Percentiles rank a stretch among this genome's conserved stretches.
phyloP scores from a whole-genome alignment of 164 flowering plant genomes.

The Houttuynia cordata region DNA sequence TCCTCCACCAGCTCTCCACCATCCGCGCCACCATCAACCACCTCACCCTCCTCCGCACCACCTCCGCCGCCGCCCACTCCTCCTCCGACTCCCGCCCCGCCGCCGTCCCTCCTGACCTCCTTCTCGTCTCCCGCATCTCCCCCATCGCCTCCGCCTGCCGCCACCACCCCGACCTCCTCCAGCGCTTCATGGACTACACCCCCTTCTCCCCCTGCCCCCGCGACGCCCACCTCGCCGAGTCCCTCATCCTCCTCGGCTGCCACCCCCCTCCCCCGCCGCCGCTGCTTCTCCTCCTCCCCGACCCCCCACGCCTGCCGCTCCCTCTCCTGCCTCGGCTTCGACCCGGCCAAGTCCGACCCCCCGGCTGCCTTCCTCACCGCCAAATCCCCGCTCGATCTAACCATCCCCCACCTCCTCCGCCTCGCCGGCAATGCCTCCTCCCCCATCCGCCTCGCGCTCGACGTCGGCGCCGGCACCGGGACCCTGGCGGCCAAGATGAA shows the following conservation, averaged over 20 bases:
- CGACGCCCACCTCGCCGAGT: constrained; percentile 50
- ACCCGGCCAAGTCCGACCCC: constrained; percentile 25
- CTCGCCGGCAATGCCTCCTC: constrained; percentile 10
- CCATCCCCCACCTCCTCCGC: constrained; percentile 16
- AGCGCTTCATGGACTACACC: constrained; percentile 68
- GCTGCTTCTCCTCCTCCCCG: constrained; percentile 60
- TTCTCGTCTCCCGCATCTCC: constrained; percentile 50
- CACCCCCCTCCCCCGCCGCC: constrained; percentile 93
- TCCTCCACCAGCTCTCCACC: constrained; percentile 65
- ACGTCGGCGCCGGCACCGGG: constrained; percentile 84
- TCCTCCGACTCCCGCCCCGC: constrained; percentile 10
- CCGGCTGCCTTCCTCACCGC: constrained; percentile 22
- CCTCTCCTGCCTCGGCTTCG: constrained; percentile 45
- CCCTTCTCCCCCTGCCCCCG: constrained; percentile 61
- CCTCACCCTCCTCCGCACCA: constrained; percentile 11
- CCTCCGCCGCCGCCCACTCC: constrained; percentile 7
- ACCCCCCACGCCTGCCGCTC: constrained; percentile 15
- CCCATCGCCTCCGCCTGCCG: constrained; percentile 85
- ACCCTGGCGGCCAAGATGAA: constrained; percentile 80
- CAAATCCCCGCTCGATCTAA: constrained; percentile 36
- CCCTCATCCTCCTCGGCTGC: constrained; percentile 77
- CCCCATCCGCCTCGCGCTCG: constrained; percentile 57
- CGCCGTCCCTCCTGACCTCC: constrained; percentile 50
- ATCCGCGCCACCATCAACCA: constrained; percentile 63
- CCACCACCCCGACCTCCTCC: constrained; percentile 63